Base-by-base conservation (phyloP, 257 asterid genomes). In the Osmanthus fragrans region DNA sequence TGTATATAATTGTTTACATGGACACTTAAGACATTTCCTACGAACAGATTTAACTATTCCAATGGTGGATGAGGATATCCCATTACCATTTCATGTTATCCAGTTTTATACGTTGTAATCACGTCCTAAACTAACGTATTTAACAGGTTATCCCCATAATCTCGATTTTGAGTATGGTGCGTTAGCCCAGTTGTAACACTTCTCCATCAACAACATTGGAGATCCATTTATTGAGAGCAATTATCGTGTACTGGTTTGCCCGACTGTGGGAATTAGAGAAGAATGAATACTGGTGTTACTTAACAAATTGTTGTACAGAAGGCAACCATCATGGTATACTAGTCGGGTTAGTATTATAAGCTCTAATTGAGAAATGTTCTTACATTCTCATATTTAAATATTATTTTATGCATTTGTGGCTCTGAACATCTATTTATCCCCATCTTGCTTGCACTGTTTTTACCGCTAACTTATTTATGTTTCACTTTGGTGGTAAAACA, bases 311-410 rank as follows among this genome's bases (percentile, higher is more conserved):
- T 63, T 80, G 84, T 18, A 80, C 84, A 9, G 84, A 75, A 49
- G 84, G 84, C 12, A 75, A 80, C 64, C 84, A 75, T 63, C 84
- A 80, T 33, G 84, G 84, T 2, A 75, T 80, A n/a, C 70, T 80
- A n/a, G 51, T 75, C 4, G 77, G 80, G 83, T 80, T 12, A 19
- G 83, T 32, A 29, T 72, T 18, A 19, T 39, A 12, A 8, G 15
- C 16, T 40, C 49, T 40, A 11, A 16, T 40, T 11, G 49, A 40
- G 49, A 40, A 40, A 40, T 40, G 49, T 40, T 40, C 49, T 40
- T 40, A 40, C 49, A 11, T 40, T 40, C 49, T 40, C 49, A 40
- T 40, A 40, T 2, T 3, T 9, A 2, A 40, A 10, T 2, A n/a
- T n/a, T n/a, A n/a, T n/a, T n/a, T n/a, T n/a, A n/a, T n/a, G n/a